A percentile compares a stretch with the other conserved stretches of the same genome.
Conservation (phyloP, 179 eudicot species). For the Actinidia arguta region DNA sequence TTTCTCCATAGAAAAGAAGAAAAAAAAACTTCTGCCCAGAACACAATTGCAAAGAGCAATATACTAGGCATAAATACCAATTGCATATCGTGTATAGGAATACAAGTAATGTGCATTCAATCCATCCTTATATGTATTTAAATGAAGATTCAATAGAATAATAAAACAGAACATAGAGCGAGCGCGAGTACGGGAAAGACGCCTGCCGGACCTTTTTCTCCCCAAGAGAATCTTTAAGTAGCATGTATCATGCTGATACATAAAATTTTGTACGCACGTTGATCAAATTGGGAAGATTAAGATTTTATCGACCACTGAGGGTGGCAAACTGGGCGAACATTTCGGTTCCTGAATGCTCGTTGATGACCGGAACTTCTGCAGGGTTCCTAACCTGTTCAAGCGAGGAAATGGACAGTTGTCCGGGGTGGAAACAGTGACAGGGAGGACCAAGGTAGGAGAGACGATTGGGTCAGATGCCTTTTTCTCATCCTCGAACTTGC, state of each 20-base stretch:
- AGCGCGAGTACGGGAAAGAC: neutral
- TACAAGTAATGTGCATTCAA: neutral
- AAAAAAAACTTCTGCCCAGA: neutral
- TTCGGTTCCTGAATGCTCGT: slow-evolving; percentile 57
- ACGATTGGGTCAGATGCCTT: slow-evolving; percentile 10
- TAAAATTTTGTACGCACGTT: too few relatives aligned
- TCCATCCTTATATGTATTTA: neutral
- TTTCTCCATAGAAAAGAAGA: too few relatives aligned
- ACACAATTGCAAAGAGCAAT: neutral
- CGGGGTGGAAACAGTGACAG: neutral
- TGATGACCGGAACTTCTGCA: slow-evolving; percentile 34
- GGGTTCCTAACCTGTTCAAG: slow-evolving; percentile 27
- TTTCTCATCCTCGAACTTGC: slow-evolving; percentile 52
- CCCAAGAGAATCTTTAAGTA: neutral
- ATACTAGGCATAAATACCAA: neutral
- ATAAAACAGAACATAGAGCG: neutral
- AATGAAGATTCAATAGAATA: neutral
- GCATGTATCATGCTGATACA: neutral
- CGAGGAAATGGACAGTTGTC: slow-evolving; percentile 24
- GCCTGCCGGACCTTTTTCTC: too few relatives aligned
- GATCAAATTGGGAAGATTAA: neutral
- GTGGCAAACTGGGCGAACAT: slow-evolving; percentile 67
- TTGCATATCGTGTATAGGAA: neutral
- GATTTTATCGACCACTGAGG: slow-evolving; percentile 68
- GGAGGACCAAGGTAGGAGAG: neutral